phyloP scores from a whole-genome alignment of 805 yeast genomes.

The Spathaspora passalidarum region DNA sequence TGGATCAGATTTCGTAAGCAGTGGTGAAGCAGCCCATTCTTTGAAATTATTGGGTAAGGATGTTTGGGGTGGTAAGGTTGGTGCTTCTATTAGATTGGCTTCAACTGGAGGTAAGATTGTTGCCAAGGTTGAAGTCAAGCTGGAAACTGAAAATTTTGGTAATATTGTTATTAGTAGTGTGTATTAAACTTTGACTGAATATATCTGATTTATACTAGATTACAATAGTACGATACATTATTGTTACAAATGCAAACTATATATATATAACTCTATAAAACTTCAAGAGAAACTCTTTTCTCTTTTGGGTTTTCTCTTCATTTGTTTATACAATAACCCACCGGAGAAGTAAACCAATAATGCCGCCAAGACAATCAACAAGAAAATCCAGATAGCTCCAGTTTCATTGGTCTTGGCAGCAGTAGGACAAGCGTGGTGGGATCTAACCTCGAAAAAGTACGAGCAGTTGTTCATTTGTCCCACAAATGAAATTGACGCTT shows the following conservation, averaged over 20 bases:
- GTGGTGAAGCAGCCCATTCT: constrained; percentile 60
- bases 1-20: constrained; percentile 62
- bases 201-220: background rate
- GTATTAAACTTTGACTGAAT: constrained; percentile 3
- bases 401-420: constrained; percentile 61
- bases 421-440: constrained; percentile 84
- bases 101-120: constrained; percentile 54
- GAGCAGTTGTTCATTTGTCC: constrained; percentile 76
- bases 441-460: constrained; percentile 79
- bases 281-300: constrained; percentile 1
- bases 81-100: constrained; percentile 48
- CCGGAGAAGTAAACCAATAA: constrained; percentile 38
- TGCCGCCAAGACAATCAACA: constrained; percentile 32
- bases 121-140: constrained; percentile 53
- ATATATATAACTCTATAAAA: too few relatives aligned
- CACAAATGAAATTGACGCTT: constrained; percentile 65
- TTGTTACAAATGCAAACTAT: too few relatives aligned
- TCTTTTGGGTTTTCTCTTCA: constrained; percentile 8
- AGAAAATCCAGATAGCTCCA: constrained; percentile 50
- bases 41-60: constrained; percentile 84
- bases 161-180: constrained; percentile 49
- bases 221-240: too few relatives aligned
- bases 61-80: constrained; percentile 56
- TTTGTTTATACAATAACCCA: constrained; percentile 30
- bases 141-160: constrained; percentile 48